A percentile compares a stretch with the other conserved stretches of the same genome.
These are phyloP conservation scores for Termitomyces sp. DNA, from an alignment of 1,284 basidiomycete species.

Conservation along the genomic window DNA sequence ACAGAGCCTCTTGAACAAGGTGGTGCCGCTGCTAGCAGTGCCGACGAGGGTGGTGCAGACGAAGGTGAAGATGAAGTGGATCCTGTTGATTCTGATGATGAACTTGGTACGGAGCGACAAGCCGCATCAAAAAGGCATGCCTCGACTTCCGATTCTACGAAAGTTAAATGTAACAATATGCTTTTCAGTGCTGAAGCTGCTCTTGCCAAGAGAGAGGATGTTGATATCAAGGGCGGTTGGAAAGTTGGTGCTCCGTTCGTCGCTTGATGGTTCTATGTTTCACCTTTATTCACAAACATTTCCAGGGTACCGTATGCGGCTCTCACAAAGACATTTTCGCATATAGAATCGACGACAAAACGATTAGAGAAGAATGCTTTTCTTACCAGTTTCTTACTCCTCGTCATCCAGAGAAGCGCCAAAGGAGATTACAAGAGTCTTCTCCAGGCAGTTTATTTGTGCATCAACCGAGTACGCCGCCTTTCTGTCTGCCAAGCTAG, in stretches of 20 bases:
- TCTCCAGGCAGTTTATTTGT: slow-evolving; percentile 90
- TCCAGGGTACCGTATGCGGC: slow-evolving; percentile 92
- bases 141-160: not conserved
- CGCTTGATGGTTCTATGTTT: not conserved
- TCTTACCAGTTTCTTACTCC: slow-evolving; percentile 83
- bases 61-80: slow-evolving; percentile 37
- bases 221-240: slow-evolving; percentile 84
- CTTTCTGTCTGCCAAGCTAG: not conserved
- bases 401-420: slow-evolving; percentile 83
- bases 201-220: slow-evolving; percentile 58
- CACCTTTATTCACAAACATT: not conserved
- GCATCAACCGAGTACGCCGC: slow-evolving; percentile 84
- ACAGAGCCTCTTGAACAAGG: slow-evolving; percentile 3
- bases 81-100: slow-evolving; percentile 43
- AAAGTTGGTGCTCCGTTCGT: slow-evolving; percentile 81
- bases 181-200: slow-evolving; percentile 63
- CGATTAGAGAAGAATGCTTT: slow-evolving; percentile 90
- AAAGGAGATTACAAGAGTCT: slow-evolving; percentile 68
- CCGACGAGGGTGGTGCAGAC: slow-evolving; percentile 19
- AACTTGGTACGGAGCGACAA: slow-evolving; percentile 28
- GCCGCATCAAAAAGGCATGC: slow-evolving; percentile 59
- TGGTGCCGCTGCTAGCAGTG: slow-evolving; percentile 10
- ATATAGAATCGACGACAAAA: slow-evolving; percentile 95
- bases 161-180: not conserved
- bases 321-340: slow-evolving; percentile 81